Percentiles rank a stretch among this genome's conserved stretches.
Evolutionary conservation across 2,329 filamentous ascomycete species (phyloP).

Genomic region (Zymoseptoria ardabiliae): DNA sequence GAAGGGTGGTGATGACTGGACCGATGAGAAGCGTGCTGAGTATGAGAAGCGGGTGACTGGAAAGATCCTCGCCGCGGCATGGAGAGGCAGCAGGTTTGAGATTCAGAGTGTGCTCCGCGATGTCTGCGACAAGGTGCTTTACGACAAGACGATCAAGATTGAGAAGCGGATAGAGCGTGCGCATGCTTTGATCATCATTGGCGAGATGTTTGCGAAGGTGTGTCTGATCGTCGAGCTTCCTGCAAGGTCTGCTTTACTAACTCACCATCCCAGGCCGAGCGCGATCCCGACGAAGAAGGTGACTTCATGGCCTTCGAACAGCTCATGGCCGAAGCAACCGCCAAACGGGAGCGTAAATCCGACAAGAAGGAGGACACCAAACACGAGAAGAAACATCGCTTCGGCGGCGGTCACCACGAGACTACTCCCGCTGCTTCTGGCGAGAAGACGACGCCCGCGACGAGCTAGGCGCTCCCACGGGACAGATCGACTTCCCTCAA

Average conservation of each 20-base stretch:
- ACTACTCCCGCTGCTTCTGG: neutral
- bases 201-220: conserved; percentile 84
- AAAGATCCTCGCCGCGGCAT: conserved; percentile 95
- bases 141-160: conserved; percentile 69
- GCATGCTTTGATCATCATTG: conserved; percentile 79
- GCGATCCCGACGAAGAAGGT: conserved; percentile 91
- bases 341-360: neutral
- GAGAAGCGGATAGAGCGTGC: conserved; percentile 85
- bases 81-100: conserved; percentile 94
- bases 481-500: neutral
- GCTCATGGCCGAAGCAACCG: conserved; percentile 70
- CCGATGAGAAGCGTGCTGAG: conserved; percentile 91
- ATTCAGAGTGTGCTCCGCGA: conserved; percentile 93
- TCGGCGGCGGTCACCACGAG: neutral
- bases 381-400: neutral
- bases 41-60: conserved; percentile 94
- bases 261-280: conserved; percentile 56
- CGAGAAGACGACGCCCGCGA: neutral
- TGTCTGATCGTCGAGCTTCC: conserved; percentile 18
- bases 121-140: conserved; percentile 82
- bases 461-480: neutral
- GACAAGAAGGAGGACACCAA: neutral
- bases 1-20: conserved; percentile 93
- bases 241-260: conserved; percentile 5
- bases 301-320: conserved; percentile 99